Evolutionary conservation across 495 filamentous ascomycete genomes (phyloP), one percentile per base, ranked within the genome.

Genomic region (Corynascus novoguineensis): DNA sequence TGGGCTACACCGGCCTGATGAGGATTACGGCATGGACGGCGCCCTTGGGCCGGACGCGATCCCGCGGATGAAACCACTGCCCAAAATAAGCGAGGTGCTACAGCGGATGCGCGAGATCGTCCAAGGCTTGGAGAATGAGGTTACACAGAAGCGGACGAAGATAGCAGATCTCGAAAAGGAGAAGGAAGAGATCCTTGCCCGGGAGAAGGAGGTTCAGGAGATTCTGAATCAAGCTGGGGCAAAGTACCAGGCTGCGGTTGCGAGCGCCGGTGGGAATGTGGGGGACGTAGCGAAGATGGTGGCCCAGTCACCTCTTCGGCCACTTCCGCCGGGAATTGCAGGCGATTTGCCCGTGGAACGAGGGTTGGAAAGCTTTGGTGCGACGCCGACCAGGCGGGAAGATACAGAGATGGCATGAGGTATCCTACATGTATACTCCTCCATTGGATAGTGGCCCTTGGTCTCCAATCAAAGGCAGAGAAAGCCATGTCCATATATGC

Each of bases 151-250:
- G 57, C 55, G 63, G 52, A 61, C 48, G 5, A 60, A 60, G 50
- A 71, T 75, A 37, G 67, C 61, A 15, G 64, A 57, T 14, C 46
- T 78, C 17, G 58, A 68, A 59, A 64, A 48, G 24, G 75, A 78
- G 55, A 65, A 68, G 54, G 65, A 72, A 3, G 83, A 88, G 34
- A 89, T 96, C 55, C 70, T 78, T n/a, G 71, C 79, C 44, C 76
- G 90, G 34, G 87, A 96, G 72, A 81, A 79, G 19, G 88, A 92
- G 73, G 86, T 96, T 5, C 91, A 96, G 71, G 78, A 77, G 28
- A 73, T 92, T 55, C 76, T 97, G 51, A 86, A 86, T 65, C 87
- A 95, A 66, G 87, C 90, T 0, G 89, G 88, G 0, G 88, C 88
- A 49, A 82, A 86, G 55, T 95, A 90, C 69, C 71, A 75, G 25